Evolutionary conservation across 805 yeast species (phyloP), one percentile per base, ranked within the genome.

Genomic region (Candida hispaniensis): DNA sequence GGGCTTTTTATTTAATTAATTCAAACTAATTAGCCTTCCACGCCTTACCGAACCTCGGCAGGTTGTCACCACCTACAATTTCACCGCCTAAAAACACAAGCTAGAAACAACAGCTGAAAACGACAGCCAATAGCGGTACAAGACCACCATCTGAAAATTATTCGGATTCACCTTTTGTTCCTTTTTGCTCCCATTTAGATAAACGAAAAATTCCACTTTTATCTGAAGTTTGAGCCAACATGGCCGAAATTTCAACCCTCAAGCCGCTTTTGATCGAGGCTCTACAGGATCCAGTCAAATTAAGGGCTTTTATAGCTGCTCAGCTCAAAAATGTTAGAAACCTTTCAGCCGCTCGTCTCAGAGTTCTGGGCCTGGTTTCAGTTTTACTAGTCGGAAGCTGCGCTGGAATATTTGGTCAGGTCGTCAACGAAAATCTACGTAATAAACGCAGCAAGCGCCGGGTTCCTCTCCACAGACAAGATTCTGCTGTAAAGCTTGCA

Each of bases 401-500:
- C 17, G 18, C 36, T n/a, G 36, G 36, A 3, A 32, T 32, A 14
- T 27, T 23, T 4, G 36, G 36, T 7, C 36, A 32, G 36, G 36
- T 28, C 4, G 14, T 32, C 6, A 13, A 23, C 14, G 36, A 32
- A 17, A 32, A 32, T 9, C 13, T 32, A 13, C 23, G 14, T 28
- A 32, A 18, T 3, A 32, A 23, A 14, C 23, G 24, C 18, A 23
- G 28, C 28, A 32, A 32, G 14, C 23, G 18, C 7, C 23, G 24
- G 36, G 28, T 32, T 21, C 35, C 41, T 23, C 27, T 47, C 6
- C 47, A 45, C 34, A 39, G 51, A 4, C 43, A 40, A 29, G 39
- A 45, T 14, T 50, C 54, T 2, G 42, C 54, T 5, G 45, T 51
- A 14, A 35, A 41, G 11, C 44, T 50, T 9, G 40, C 44, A 8